Conservation (phyloP, 768 basidiomycete species). For the Mycena vitilis region DNA sequence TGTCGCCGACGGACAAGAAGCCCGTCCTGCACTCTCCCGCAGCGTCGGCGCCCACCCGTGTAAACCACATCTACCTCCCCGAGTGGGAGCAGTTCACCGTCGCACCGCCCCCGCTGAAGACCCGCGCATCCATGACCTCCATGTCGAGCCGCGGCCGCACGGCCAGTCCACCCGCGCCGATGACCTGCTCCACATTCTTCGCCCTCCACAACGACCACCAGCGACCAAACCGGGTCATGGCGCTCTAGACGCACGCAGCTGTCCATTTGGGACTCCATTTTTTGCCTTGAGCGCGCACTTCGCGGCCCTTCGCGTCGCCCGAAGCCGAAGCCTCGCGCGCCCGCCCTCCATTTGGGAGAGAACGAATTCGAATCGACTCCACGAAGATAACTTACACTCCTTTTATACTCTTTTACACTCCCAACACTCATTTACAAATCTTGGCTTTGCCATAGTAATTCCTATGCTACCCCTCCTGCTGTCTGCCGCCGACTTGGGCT, state of each 20-base stretch:
- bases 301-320: conserved; percentile 20
- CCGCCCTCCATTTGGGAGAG: conserved; percentile 31
- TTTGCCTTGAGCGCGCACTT: conserved; percentile 1
- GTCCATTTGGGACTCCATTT: conserved; percentile 11
- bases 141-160: conserved; percentile 29
- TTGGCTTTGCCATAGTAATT: conserved; percentile 27
- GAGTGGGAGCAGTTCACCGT: conserved; percentile 46
- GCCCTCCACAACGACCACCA: conserved; percentile 50
- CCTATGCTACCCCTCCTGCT: conserved; percentile 23
- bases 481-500: conserved; percentile 22
- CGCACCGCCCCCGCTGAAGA: conserved; percentile 26
- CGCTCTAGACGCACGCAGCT: conserved; percentile 20
- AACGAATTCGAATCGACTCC: conserved; percentile 2
- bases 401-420: conserved; percentile 17
- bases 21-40: conserved; percentile 40
- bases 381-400: conserved; percentile 28
- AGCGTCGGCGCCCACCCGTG: conserved; percentile 35
- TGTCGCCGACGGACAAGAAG: conserved; percentile 51
- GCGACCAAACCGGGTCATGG: conserved; percentile 23
- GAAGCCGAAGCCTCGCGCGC: conserved; percentile 1
- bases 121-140: conserved; percentile 19
- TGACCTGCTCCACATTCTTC: conserved; percentile 65
- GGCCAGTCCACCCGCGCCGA: conserved; percentile 42
- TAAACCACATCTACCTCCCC: conserved; percentile 46
- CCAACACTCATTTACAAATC: conserved; percentile 13